phyloP scores from a whole-genome alignment of 345 rosid genomes.

The Rhodamnia rubescens region DNA sequence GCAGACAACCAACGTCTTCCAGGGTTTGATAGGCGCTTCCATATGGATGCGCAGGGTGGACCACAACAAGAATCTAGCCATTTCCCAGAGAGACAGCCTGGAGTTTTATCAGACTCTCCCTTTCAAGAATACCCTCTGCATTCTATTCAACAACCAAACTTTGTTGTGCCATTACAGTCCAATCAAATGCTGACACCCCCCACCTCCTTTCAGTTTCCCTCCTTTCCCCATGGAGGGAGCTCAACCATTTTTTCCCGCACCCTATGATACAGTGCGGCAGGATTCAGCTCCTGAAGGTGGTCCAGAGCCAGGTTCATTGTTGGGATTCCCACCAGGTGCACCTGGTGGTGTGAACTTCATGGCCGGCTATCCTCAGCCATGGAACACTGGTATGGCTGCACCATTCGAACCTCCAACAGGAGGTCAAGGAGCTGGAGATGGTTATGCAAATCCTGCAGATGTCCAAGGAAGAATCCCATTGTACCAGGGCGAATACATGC shows the following conservation, averaged over 20 bases:
- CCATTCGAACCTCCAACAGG: constrained; percentile 21
- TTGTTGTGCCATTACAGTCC: constrained; percentile 51
- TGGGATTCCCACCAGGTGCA: constrained; percentile 61
- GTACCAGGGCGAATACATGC: constrained; percentile 51
- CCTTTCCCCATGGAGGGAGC: constrained; percentile 57
- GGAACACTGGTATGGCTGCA: constrained; percentile 44
- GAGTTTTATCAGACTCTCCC: constrained; percentile 29
- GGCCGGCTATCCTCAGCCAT: constrained; percentile 47
- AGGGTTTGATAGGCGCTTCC: constrained; percentile 40
- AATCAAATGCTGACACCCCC: constrained; percentile 39
- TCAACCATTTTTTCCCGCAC: constrained; percentile 51
- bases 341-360: constrained; percentile 36
- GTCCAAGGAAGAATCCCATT: constrained; percentile 28
- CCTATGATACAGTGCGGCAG: constrained; percentile 40
- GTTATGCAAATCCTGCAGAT: constrained; percentile 24
- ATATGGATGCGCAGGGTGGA: constrained; percentile 15
- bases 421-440: constrained; percentile 31
- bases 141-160: constrained; percentile 53
- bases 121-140: constrained; percentile 66
- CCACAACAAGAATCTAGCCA: constrained; percentile 43
- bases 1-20: constrained; percentile 42
- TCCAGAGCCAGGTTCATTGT: constrained; percentile 59
- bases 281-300: constrained; percentile 46
- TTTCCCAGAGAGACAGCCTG: constrained; percentile 39
- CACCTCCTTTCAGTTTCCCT: constrained; percentile 39